Percentiles rank a stretch among this genome's conserved stretches.
phyloP scores from a whole-genome alignment of 139 green algal species.

The Nannochloris sp. region DNA sequence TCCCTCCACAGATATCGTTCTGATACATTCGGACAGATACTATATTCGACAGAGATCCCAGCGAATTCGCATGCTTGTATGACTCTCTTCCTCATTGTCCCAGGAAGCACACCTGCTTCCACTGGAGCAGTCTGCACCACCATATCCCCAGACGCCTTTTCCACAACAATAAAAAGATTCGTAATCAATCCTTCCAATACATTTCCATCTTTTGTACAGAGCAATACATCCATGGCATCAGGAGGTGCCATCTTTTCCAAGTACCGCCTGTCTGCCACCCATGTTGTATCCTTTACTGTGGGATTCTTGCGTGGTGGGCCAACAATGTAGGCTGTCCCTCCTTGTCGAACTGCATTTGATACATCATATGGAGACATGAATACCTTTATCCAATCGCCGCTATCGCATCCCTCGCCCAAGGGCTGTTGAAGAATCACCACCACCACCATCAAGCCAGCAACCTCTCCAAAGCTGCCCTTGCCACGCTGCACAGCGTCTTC shows the following conservation, averaged over 20 bases:
- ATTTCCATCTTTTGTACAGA: conserved; percentile 19
- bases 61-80: conserved; percentile 22
- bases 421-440: no score
- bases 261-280: conserved; percentile 14
- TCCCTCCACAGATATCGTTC: conserved; percentile 27
- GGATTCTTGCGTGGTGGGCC: conserved; percentile 13
- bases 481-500: no score
- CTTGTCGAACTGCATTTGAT: background rate
- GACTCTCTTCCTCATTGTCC: conserved; percentile 19
- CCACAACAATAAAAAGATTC: conserved; percentile 37
- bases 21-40: conserved; percentile 2
- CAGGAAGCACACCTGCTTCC: conserved; percentile 25
- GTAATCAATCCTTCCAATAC: conserved; percentile 42
- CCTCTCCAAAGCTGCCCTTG: no score
- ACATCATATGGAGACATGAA: no score
- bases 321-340: conserved; percentile 13
- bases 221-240: conserved; percentile 25
- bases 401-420: no score
- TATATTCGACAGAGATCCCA: conserved; percentile 15
- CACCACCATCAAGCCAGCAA: no score
- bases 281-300: conserved; percentile 20
- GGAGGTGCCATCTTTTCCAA: conserved; percentile 9
- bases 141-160: background rate
- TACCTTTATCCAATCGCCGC: no score
- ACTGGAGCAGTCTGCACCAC: background rate